phyloP scores from a whole-genome alignment of 495 filamentous ascomycete genomes.

The Penicillium canariense region DNA sequence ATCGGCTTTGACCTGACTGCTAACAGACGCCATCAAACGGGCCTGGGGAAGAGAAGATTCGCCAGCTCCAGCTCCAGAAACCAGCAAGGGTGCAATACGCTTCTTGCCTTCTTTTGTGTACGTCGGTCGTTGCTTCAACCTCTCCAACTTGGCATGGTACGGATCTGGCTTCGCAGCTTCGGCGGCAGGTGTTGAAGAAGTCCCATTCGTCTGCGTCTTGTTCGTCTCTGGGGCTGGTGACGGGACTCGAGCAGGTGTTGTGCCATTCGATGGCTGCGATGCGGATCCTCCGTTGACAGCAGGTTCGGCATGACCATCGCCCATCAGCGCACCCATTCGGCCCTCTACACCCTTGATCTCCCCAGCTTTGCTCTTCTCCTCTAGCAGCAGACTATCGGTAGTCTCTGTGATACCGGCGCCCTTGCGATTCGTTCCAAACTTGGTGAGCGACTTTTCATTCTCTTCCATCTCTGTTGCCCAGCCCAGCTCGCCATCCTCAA shows the following conservation, averaged over 20 bases:
- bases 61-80: constrained; percentile 77
- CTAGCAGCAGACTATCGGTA: constrained; percentile 77
- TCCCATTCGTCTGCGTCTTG: constrained; percentile 44
- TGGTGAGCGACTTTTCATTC: constrained; percentile 87
- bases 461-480: constrained; percentile 74
- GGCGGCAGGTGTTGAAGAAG: constrained; percentile 28
- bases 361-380: constrained; percentile 87
- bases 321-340: constrained; percentile 97
- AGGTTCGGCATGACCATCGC: constrained; percentile 55
- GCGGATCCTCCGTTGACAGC: constrained; percentile 43
- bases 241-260: constrained; percentile 37
- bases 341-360: constrained; percentile 87
- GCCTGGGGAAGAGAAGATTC: constrained; percentile 86
- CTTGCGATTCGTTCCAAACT: constrained; percentile 83
- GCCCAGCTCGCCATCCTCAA: constrained; percentile 71
- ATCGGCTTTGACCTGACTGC: constrained; percentile 59
- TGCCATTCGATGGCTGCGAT: constrained; percentile 39
- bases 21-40: constrained; percentile 70
- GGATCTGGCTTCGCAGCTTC: constrained; percentile 60
- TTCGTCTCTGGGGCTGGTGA: constrained; percentile 35
- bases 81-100: constrained; percentile 84
- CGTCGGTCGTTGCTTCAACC: constrained; percentile 84
- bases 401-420: constrained; percentile 88
- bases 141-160: constrained; percentile 66
- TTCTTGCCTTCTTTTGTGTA: constrained; percentile 98